These are phyloP conservation scores for Lachnellula arida DNA, from an alignment of 2,329 filamentous ascomycete genomes.

Conservation along the genomic window DNA sequence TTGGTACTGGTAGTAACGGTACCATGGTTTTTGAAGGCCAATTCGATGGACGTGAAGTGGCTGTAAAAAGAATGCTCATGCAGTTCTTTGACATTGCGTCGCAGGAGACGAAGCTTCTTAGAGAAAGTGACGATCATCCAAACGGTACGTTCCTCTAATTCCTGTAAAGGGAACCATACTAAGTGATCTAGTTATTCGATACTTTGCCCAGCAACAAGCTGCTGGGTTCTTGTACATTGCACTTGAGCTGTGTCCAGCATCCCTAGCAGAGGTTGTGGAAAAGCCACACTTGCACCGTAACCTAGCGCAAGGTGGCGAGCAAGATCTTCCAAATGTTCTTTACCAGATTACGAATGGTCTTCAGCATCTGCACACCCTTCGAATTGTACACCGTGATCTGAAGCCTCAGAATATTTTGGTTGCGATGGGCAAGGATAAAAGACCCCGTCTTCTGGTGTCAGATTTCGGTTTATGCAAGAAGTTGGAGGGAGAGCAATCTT, in stretches of 20 bases:
- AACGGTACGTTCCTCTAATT: conserved; percentile 53
- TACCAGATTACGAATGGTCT: conserved; percentile 89
- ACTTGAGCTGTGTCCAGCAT: conserved; percentile 88
- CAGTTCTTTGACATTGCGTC: conserved; percentile 95
- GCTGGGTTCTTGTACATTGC: conserved; percentile 94
- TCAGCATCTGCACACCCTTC: conserved; percentile 80
- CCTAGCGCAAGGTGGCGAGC: conserved; percentile 67
- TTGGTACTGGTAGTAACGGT: conserved; percentile 87
- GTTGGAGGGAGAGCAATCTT: conserved; percentile 88
- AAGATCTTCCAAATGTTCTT: conserved; percentile 73
- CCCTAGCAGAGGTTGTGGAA: conserved; percentile 85
- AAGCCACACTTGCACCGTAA: conserved; percentile 62
- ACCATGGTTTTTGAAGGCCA: conserved; percentile 93
- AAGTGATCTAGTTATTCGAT: conserved; percentile 70
- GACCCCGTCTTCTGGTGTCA: conserved; percentile 85
- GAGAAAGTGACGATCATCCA: conserved; percentile 91
- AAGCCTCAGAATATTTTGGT: conserved; percentile 98
- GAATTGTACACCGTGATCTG: conserved; percentile 94
- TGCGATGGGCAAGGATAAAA: conserved; percentile 62
- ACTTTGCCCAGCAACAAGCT: conserved; percentile 86
- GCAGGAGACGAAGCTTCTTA: conserved; percentile 83
- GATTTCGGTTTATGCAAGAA: conserved; percentile 99
- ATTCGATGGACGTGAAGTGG: conserved; percentile 88
- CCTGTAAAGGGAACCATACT: conserved; percentile 15
- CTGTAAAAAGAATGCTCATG: conserved; percentile 93